These are phyloP conservation scores for Metschnikowia noctiluminum DNA, from an alignment of 805 yeast genomes.

Conservation along the genomic window DNA sequence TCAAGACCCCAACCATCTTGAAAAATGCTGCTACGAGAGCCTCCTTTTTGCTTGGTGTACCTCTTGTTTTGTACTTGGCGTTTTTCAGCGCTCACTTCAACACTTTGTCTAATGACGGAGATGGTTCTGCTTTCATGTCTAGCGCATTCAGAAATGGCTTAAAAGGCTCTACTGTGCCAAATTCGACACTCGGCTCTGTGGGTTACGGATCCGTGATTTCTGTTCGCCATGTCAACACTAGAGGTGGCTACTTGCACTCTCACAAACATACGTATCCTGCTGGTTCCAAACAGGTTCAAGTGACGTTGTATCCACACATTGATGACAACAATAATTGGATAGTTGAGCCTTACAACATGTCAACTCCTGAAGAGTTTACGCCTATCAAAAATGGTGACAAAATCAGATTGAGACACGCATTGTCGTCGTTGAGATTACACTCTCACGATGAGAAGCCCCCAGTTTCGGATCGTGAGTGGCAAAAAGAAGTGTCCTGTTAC, in stretches of 20 bases:
- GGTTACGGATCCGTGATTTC: constrained; percentile 70
- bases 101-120: constrained; percentile 58
- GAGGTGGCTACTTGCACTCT: constrained; percentile 83
- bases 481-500: constrained; percentile 74
- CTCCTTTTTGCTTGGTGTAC: constrained; percentile 52
- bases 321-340: constrained; percentile 74
- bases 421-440: constrained; percentile 66
- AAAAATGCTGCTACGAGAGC: constrained; percentile 53
- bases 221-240: constrained; percentile 64
- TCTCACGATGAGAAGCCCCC: constrained; percentile 83
- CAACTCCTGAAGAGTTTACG: constrained; percentile 56
- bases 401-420: constrained; percentile 60
- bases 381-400: constrained; percentile 67
- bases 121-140: constrained; percentile 68
- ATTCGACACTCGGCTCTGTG: constrained; percentile 56
- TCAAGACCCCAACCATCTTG: constrained; percentile 41
- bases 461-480: constrained; percentile 76
- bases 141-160: constrained; percentile 68
- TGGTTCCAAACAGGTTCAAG: constrained; percentile 82
- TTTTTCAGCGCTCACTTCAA: constrained; percentile 65
- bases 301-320: constrained; percentile 75
- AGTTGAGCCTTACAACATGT: constrained; percentile 62
- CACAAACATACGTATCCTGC: constrained; percentile 68
- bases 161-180: constrained; percentile 58
- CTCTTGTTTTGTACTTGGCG: constrained; percentile 50